Percentiles rank a stretch among this genome's conserved stretches.
These are phyloP conservation scores for Botrytis tulipae DNA, from an alignment of 2,329 filamentous ascomycete genomes.

Conservation along the genomic window DNA sequence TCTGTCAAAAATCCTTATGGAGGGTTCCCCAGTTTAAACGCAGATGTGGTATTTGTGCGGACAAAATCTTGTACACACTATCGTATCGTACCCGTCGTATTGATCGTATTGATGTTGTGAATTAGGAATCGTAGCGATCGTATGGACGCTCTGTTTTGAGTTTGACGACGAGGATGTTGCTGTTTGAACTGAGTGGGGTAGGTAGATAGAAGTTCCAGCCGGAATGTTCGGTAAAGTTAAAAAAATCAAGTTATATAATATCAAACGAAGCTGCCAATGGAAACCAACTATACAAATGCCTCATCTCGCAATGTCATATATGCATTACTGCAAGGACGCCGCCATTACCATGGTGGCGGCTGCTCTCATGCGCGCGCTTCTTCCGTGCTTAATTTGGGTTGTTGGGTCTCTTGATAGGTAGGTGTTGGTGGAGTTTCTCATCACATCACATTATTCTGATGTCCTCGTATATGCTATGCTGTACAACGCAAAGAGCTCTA, in stretches of 20 bases:
- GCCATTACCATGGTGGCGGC: not conserved
- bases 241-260: not conserved
- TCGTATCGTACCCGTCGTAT: not conserved
- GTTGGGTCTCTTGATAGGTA: not conserved
- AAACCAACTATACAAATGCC: not conserved
- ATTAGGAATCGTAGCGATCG: not conserved
- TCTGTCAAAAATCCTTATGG: not conserved
- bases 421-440: not conserved
- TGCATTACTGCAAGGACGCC: not conserved
- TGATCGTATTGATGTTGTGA: not conserved
- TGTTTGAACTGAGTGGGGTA: not conserved
- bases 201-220: not conserved
- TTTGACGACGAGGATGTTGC: not conserved
- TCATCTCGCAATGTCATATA: not conserved
- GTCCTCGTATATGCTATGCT: not conserved
- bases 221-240: not conserved
- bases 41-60: not conserved
- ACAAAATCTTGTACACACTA: not conserved
- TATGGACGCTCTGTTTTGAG: not conserved
- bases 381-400: not conserved
- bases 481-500: not conserved
- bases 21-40: not conserved
- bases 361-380: not conserved
- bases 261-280: not conserved
- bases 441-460: not conserved